Base-by-base conservation (phyloP, 257 asterid genomes). In the Lycium ferocissimum region DNA sequence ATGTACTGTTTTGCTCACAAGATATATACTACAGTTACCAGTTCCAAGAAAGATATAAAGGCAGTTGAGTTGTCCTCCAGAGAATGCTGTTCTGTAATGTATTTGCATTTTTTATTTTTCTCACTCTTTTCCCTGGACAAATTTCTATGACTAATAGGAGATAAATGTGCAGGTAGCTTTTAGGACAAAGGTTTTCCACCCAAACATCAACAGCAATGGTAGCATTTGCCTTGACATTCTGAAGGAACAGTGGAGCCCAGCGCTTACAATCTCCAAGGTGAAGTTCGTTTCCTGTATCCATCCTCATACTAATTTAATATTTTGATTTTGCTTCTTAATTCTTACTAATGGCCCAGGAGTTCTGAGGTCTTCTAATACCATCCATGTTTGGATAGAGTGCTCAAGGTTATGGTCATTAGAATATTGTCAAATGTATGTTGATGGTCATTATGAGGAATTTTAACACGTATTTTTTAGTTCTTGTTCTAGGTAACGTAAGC, bases 161-260 rank as follows among this genome's bases (percentile, higher is more conserved):
- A 80, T 81, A 15, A 69, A 18, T 86, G 61, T 82, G 84, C 85
- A 87, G 92, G 89, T 89, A n/a, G 86, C 90, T 70, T 89, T 89
- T 82, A 84, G 86, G 87, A 89, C 92, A 33, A 89, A 89, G 86
- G 92, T 89, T 79, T 89, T 82, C 73, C 92, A 89, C 76, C 92
- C 92, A 1, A 89, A 89, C 66, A 86, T 89, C 67, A 89, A 89
- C 87, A 89, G 90, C 76, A 86, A 87, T 38, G 92, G 92, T 20
- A 89, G 90, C 80, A 89, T 89, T 84, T 87, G 90, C 85, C 92
- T 89, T 54, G 92, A 89, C 71, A 86, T 87, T 78, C 79, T 89
- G 82, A 87, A 89, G 87, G 92, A 89, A 56, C 92, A 89, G 75
- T 89, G 92, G 92, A 89, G 92, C 85, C 92, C 92, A 72, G 92